Evolutionary conservation across 2,329 filamentous ascomycete genomes (phyloP).

Genomic region (Akanthomyces uredinophilus): DNA sequence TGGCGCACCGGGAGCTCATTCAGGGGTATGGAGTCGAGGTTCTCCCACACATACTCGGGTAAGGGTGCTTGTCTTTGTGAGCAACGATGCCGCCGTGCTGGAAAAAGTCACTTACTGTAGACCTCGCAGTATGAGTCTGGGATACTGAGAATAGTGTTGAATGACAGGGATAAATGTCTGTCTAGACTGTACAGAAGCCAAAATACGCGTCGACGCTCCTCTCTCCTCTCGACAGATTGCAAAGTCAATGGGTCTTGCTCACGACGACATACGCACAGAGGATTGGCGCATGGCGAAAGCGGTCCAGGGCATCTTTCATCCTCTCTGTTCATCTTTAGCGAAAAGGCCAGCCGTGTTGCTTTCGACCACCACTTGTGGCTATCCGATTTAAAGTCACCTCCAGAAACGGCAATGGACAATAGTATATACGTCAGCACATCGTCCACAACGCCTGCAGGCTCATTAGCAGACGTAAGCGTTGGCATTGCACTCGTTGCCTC

Average conservation of each 20-base stretch:
- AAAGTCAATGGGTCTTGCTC: constrained; percentile 24
- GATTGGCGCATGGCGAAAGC: constrained; percentile 27
- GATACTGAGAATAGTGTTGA: constrained; percentile 39
- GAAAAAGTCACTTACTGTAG: constrained; percentile 24
- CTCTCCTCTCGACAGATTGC: constrained; percentile 35
- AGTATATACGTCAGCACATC: constrained; percentile 42
- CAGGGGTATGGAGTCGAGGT: constrained; percentile 28
- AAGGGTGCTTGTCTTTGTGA: constrained; percentile 27
- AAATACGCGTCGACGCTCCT: constrained; percentile 42
- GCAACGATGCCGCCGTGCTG: neutral
- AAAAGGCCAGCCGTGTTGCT: constrained; percentile 33
- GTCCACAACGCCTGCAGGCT: constrained; percentile 32
- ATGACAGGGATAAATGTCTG: constrained; percentile 42
- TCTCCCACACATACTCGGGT: constrained; percentile 37
- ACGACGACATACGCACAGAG: constrained; percentile 27
- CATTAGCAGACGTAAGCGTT: constrained; percentile 28
- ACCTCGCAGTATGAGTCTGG: constrained; percentile 42
- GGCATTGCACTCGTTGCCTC: constrained; percentile 23
- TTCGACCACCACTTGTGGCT: constrained; percentile 44
- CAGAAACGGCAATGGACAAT: constrained; percentile 41
- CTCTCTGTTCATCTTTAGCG: constrained; percentile 34
- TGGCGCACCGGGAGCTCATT: constrained; percentile 28
- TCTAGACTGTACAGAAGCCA: constrained; percentile 45
- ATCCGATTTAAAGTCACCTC: constrained; percentile 44
- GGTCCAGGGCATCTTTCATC: constrained; percentile 29